These are phyloP conservation scores for Aspergillus melleus DNA, from an alignment of 2,329 filamentous ascomycete species.

Conservation along the genomic window DNA sequence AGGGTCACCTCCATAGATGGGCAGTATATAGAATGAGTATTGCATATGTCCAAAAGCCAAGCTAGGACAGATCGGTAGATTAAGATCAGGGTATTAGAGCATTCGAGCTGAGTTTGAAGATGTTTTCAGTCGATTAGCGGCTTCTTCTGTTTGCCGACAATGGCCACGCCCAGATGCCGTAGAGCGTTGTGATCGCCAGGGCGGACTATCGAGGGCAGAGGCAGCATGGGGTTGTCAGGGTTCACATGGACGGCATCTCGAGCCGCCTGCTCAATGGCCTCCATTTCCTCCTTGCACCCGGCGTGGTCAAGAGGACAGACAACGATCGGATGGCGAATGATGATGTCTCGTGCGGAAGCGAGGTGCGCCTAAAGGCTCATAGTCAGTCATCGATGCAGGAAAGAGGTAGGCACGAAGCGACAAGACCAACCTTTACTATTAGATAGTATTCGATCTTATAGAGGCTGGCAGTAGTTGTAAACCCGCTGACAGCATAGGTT, in stretches of 20 bases:
- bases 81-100: neutral
- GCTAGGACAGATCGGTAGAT: neutral
- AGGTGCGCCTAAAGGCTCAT: constrained; percentile 69
- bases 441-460: constrained; percentile 99
- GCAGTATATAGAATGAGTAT: neutral
- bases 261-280: constrained; percentile 92
- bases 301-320: constrained; percentile 95
- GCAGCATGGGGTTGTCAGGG: constrained; percentile 88
- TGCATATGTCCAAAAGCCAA: neutral
- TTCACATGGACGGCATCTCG: constrained; percentile 88
- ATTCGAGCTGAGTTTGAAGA: neutral
- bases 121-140: constrained; percentile 63
- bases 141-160: constrained; percentile 63
- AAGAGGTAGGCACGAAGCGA: neutral
- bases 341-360: constrained; percentile 83
- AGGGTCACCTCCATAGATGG: constrained; percentile 1
- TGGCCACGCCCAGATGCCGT: constrained; percentile 60
- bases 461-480: constrained; percentile 88
- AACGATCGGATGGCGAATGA: constrained; percentile 86
- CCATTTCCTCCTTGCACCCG: constrained; percentile 97
- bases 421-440: constrained; percentile 74
- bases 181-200: constrained; percentile 70
- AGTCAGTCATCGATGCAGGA: neutral
- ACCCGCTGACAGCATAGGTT: constrained; percentile 81
- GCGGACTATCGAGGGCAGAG: constrained; percentile 77